phyloP scores from a whole-genome alignment of 192 early-diverging fungal genomes.

The Backusella tuberculispora region DNA sequence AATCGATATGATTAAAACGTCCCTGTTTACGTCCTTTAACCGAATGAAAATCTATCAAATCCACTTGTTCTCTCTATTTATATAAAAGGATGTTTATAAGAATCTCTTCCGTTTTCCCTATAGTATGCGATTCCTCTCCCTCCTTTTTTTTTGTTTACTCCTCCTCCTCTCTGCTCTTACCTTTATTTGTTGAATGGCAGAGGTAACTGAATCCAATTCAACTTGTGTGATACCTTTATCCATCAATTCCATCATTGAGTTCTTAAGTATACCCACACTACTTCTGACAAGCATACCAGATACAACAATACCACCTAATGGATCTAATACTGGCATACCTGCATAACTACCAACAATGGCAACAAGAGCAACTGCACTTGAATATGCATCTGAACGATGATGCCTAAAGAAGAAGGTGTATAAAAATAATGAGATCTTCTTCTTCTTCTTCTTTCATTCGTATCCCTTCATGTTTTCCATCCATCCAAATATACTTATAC shows the following conservation, averaged over 20 bases:
- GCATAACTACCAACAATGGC: constrained; percentile 76
- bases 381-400: constrained; percentile 78
- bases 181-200: constrained; percentile 35
- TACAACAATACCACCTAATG: constrained; percentile 76
- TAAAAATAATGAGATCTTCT: background rate
- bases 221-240: constrained; percentile 37
- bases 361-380: constrained; percentile 70
- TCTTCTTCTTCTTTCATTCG: background rate
- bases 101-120: background rate
- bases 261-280: constrained; percentile 52
- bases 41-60: constrained; percentile 49
- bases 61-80: constrained; percentile 25
- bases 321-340: constrained; percentile 74
- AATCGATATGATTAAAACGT: constrained; percentile 58
- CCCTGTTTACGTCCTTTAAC: constrained; percentile 60
- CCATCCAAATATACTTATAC: background rate
- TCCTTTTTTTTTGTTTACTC: background rate
- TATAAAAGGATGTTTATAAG: too few species aligned
- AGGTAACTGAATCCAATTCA: constrained; percentile 33
- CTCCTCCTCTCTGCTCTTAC: constrained; percentile 14
- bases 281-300: constrained; percentile 71
- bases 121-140: background rate
- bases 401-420: constrained; percentile 54
- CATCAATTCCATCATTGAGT: constrained; percentile 45
- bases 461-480: background rate